A percentile compares a stretch with the other conserved stretches of the same genome.
These are phyloP conservation scores for Mycogone perniciosa DNA, from an alignment of 2,329 filamentous ascomycete species.

Conservation along the genomic window DNA sequence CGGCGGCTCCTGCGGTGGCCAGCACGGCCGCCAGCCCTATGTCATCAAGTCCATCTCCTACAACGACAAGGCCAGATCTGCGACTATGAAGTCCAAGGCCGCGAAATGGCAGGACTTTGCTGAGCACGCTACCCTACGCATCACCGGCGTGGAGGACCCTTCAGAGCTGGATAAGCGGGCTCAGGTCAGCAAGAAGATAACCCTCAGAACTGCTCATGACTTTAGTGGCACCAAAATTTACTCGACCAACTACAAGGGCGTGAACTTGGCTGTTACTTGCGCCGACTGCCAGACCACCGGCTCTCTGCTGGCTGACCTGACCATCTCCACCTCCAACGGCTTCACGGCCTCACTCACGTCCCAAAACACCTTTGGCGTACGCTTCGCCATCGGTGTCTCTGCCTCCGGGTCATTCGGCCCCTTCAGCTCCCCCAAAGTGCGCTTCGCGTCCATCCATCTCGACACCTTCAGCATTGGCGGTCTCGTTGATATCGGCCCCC, in stretches of 20 bases:
- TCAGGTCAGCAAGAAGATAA: background rate
- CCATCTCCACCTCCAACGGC: constrained; percentile 2
- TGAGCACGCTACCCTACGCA: constrained; percentile 5
- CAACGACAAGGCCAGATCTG: constrained; percentile 1
- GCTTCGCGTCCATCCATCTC: constrained; percentile 2
- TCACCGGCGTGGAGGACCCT: background rate
- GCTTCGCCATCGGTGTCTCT: constrained; percentile 1
- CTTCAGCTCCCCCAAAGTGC: background rate
- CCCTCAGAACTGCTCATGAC: constrained; percentile 4
- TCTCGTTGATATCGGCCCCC: constrained; percentile 8
- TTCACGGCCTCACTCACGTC: constrained; percentile 3
- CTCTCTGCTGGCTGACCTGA: constrained; percentile 2
- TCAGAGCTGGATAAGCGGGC: background rate
- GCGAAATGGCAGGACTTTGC: constrained; percentile 4
- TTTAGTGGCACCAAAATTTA: constrained; percentile 5
- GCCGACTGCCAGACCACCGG: constrained; percentile 8
- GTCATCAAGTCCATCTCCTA: constrained; percentile 6
- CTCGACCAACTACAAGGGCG: constrained; percentile 1
- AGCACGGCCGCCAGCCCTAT: constrained; percentile 8
- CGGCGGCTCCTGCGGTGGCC: constrained; percentile 3
- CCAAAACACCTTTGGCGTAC: constrained; percentile 4
- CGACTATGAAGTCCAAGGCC: background rate
- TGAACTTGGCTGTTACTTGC: constrained; percentile 2
- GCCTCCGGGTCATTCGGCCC: background rate
- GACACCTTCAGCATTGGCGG: constrained; percentile 4